Base-by-base conservation (phyloP, 371 early-diverging fungal species). In the Apophysomyces trapeziformis region DNA sequence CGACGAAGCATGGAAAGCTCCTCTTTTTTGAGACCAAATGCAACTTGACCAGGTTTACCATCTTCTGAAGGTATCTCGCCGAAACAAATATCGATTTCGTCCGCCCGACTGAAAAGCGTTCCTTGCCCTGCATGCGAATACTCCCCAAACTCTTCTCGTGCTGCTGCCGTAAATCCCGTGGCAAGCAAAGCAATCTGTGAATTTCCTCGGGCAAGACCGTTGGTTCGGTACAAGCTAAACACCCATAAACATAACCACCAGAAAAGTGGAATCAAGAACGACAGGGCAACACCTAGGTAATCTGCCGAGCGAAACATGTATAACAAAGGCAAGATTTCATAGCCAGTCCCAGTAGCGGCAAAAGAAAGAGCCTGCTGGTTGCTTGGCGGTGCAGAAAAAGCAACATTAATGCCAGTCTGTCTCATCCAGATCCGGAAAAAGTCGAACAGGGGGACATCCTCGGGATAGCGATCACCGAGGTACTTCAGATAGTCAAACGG, bases 171-270 rank as follows among this genome's bases (percentile, higher is more conserved):
- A 5, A 66, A 11, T n/a, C 70, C 70, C 0, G 70, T 63, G 13
- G 63, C 70, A 35, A 70, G 47, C 5, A 70, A 44, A 12, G 70
- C 70, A n/a, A 63, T 62, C 46, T 70, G 70, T 3, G 70, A 70
- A 35, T 63, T 66, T 9, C 70, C 70, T 13, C 70, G 66, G 11
- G 66, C 62, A 11, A 70, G 35, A 26, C 70, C 66, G 14, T 66
- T 70, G 6, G 54, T 63, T 39, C 66, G 66, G 43, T 63, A 43
- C 18, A 70, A 59, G 21, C 66, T 66, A 38, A 65, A 50, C 1
- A 70, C 21, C 70, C 70, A 70, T 0, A 70, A 13, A 5, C 44
- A 37, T 7, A 41, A 37, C 70, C 70, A 70, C 70, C 66, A 70
- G 13, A 43, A 18, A 1, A 70, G 44, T 5, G 70, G 70, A 9